Evolutionary conservation across 768 basidiomycete species (phyloP).

Genomic region (Pulveroboletus sp.): DNA sequence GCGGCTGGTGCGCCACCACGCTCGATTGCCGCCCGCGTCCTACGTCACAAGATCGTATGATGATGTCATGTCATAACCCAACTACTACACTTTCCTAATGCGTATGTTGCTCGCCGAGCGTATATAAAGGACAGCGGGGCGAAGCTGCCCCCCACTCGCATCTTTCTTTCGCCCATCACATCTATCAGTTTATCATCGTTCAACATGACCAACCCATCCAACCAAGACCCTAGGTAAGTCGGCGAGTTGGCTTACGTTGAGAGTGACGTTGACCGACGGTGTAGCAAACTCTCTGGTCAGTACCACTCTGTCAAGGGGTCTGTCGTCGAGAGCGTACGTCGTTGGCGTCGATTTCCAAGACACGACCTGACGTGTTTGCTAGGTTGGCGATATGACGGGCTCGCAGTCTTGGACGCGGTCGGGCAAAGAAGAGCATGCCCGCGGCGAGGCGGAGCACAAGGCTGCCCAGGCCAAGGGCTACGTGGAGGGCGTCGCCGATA

Average conservation of each 20-base stretch:
- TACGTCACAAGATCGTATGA: slow-evolving; percentile 23
- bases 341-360: not conserved
- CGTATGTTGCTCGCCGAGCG: slow-evolving; percentile 14
- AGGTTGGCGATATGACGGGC: slow-evolving; percentile 45
- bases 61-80: slow-evolving; percentile 33
- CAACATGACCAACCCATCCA: slow-evolving; percentile 14
- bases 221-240: slow-evolving; percentile 29
- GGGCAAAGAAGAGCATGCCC: slow-evolving; percentile 49
- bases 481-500: slow-evolving; percentile 46
- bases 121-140: slow-evolving; percentile 25
- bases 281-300: slow-evolving; percentile 35
- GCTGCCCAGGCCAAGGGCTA: slow-evolving; percentile 50
- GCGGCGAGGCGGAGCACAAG: slow-evolving; percentile 47
- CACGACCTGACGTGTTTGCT: not conserved
- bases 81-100: slow-evolving; percentile 29
- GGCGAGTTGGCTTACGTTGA: not conserved
- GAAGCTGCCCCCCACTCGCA: not conserved
- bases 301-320: slow-evolving; percentile 39
- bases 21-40: slow-evolving; percentile 10
- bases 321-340: slow-evolving; percentile 31
- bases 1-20: not conserved
- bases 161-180: slow-evolving; percentile 4
- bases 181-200: not conserved
- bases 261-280: not conserved
- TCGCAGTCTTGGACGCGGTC: slow-evolving; percentile 39